phyloP scores from a whole-genome alignment of 2,329 filamentous ascomycete species.

The Aphanocladium album region DNA sequence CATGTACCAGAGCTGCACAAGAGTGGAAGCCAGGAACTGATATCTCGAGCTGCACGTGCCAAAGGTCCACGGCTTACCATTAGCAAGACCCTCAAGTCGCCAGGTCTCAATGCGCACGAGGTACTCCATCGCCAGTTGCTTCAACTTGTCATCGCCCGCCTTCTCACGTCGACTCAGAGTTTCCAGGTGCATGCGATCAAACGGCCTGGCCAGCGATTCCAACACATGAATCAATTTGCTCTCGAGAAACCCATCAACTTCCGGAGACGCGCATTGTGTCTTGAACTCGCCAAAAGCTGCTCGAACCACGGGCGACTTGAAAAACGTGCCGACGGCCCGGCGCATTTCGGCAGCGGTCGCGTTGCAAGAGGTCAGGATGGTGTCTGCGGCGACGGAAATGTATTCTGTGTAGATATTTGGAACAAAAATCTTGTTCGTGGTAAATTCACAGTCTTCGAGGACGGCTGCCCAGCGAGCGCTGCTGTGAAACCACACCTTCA shows the following conservation, averaged over 20 bases:
- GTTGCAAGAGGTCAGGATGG: background rate
- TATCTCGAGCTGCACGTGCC: background rate
- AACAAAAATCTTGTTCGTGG: background rate
- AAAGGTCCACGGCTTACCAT: slow-evolving; percentile 5
- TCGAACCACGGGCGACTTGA: slow-evolving; percentile 3
- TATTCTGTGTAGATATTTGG: background rate
- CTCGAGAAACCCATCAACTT: background rate
- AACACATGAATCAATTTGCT: background rate
- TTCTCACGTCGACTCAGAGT: background rate
- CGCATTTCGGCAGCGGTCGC: background rate
- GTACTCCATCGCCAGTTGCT: slow-evolving; percentile 15
- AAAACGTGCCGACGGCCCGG: background rate
- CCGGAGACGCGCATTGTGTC: background rate
- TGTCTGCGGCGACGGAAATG: background rate
- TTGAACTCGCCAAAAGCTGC: slow-evolving; percentile 1
- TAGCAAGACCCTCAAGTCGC: background rate
- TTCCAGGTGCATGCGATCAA: background rate
- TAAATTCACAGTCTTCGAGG: slow-evolving; percentile 2
- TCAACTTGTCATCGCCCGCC: background rate
- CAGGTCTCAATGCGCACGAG: slow-evolving; percentile 4
- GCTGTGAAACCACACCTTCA: background rate
- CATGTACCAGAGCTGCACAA: slow-evolving; percentile 13
- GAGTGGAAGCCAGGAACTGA: slow-evolving; percentile 7
- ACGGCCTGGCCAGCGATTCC: background rate
- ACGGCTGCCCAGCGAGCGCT: background rate